These are phyloP conservation scores for Penicillium sp. DNA, from an alignment of 2,329 filamentous ascomycete species.

Conservation along the genomic window DNA sequence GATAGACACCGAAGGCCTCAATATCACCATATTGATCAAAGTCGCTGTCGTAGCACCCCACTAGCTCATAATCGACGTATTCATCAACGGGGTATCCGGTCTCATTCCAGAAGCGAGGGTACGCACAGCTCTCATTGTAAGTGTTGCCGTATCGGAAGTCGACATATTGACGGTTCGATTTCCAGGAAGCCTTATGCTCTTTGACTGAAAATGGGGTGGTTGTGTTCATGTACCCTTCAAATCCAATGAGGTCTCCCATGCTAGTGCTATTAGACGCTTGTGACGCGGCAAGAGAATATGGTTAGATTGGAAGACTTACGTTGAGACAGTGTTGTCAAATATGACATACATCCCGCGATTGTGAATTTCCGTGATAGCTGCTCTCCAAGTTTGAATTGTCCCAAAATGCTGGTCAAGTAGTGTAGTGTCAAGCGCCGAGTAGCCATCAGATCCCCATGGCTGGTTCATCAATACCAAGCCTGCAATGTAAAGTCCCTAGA, in stretches of 20 bases:
- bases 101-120: constrained; percentile 62
- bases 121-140: constrained; percentile 55
- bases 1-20: constrained; percentile 62
- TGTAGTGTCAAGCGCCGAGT: constrained; percentile 60
- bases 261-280: constrained; percentile 7
- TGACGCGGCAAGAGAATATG: neutral
- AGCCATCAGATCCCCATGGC: constrained; percentile 63
- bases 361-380: constrained; percentile 60
- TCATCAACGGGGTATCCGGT: constrained; percentile 52
- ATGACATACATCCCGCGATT: constrained; percentile 63
- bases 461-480: constrained; percentile 64
- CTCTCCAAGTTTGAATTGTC: constrained; percentile 57
- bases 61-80: constrained; percentile 48
- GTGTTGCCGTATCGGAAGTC: constrained; percentile 58
- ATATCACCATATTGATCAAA: constrained; percentile 66
- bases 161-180: constrained; percentile 53
- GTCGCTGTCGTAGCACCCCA: constrained; percentile 61
- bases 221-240: constrained; percentile 59
- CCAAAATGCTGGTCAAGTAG: constrained; percentile 63
- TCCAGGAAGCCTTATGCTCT: constrained; percentile 61
- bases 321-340: constrained; percentile 64
- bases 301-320: constrained; percentile 40
- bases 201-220: constrained; percentile 55
- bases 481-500: constrained; percentile 59
- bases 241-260: constrained; percentile 62